These are phyloP conservation scores for Blastobotrys malaysiensis DNA, from an alignment of 1,139 yeast species.

Conservation along the genomic window DNA sequence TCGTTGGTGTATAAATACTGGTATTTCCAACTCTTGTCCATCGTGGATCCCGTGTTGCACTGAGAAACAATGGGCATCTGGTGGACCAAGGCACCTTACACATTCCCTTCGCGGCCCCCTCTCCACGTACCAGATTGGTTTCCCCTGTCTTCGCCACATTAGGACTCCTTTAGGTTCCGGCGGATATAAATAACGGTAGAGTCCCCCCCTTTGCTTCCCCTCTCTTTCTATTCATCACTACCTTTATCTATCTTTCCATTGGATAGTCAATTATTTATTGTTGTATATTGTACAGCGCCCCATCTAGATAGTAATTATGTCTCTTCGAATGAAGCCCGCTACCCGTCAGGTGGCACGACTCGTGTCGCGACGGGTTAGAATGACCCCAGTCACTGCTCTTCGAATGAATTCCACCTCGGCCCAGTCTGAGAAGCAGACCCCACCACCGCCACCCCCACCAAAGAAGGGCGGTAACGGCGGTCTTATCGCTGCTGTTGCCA, in stretches of 20 bases:
- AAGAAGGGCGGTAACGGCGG: slow-evolving; percentile 10
- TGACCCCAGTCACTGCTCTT: slow-evolving; percentile 4
- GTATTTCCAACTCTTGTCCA: neutral
- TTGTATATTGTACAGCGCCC: neutral
- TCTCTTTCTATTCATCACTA: neutral
- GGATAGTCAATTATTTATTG: neutral
- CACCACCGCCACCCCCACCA: slow-evolving; percentile 15
- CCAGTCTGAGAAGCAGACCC: slow-evolving; percentile 4
- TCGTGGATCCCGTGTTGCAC: neutral
- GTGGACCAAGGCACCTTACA: neutral
- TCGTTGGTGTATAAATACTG: neutral
- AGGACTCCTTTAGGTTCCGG: neutral
- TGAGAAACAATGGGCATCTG: neutral
- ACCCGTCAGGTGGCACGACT: slow-evolving; percentile 1
- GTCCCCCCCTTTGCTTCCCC: slow-evolving; percentile 5
- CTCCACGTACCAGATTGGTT: neutral
- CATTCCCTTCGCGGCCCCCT: neutral
- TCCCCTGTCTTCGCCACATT: neutral
- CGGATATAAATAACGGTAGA: slow-evolving; percentile 2
- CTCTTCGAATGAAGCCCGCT: slow-evolving; percentile 4
- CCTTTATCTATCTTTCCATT: neutral
- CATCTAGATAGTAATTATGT: neutral
- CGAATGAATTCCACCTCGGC: slow-evolving; percentile 18
- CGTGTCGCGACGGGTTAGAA: slow-evolving; percentile 3
- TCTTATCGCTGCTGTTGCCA: slow-evolving; percentile 15